Evolutionary conservation across 805 yeast genomes (phyloP), one percentile per base, ranked within the genome.

Genomic region (Starmerella khaoyaiensis): DNA sequence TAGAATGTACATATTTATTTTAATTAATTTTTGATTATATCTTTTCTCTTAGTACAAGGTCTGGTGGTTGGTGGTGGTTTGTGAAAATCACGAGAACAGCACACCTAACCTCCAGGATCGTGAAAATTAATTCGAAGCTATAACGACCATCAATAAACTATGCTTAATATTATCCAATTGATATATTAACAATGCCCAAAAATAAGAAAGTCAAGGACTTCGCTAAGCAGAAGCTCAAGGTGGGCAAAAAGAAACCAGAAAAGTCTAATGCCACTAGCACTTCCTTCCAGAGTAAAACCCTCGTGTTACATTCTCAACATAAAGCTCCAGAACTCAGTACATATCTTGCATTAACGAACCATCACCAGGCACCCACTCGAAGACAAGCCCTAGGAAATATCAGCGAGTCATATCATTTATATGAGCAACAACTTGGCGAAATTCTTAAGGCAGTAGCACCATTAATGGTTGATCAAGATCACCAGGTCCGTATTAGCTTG

Each of bases 201-300:
- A 76, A 36, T 11, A 44, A 76, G 44, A 80, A 78, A 62, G 67
- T 65, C 53, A 78, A 76, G 59, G 93, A 80, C 52, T 80, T 80
- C 55, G 50, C 63, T 52, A 83, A 83, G 57, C 66, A 74, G 41
- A 87, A 82, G 63, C 69, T 90, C 36, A 78, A 70, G 52, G 96
- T 90, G 23, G 98, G 98, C 39, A 90, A 90, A 58, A 64, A 78
- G 2, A 71, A 72, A 15, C 72, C 74, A 5, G 72, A 72, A 45
- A 74, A 84, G 5, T 71, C 74, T 15, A 82, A 83, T 54, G 72
- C 68, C 40, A 90, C 98, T 4, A 87, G 79, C 48, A 82, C 94
- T 0, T 77, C 93, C 0, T 87, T 87, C 60, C 71, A 69, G 30
- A 75, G 94, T 9, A 79, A 74, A 51, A 55, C 71, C 28, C 67